phyloP scores from a whole-genome alignment of 192 early-diverging fungal genomes.

The Entomortierella parvispora region DNA sequence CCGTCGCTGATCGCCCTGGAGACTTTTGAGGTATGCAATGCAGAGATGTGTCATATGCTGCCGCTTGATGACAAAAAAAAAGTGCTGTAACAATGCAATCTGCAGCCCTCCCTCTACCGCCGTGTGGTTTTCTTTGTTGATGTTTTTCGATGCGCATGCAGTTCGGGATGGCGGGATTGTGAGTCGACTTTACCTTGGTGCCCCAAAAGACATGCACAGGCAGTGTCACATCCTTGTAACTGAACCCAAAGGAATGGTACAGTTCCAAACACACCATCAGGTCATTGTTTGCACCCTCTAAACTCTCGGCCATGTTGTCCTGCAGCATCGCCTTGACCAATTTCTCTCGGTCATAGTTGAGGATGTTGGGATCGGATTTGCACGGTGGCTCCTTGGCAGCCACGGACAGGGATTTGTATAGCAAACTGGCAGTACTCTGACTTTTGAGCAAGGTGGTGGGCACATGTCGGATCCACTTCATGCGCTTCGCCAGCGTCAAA shows the following conservation, averaged over 20 bases:
- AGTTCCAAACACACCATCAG: conserved; percentile 53
- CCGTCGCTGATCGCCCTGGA: too few species aligned
- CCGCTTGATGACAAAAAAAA: too few species aligned
- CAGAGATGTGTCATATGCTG: too few species aligned
- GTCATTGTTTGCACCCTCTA: conserved; percentile 54
- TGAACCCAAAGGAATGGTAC: conserved; percentile 53
- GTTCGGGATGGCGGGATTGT: too few species aligned
- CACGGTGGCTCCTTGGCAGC: conserved; percentile 48
- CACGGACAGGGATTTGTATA: conserved; percentile 50
- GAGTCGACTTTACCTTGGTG: conserved; percentile 53
- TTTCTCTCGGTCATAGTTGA: conserved; percentile 49
- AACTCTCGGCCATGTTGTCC: conserved; percentile 51
- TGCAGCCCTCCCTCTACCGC: too few species aligned
- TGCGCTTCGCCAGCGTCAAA: conserved; percentile 49
- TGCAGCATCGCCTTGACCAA: conserved; percentile 51
- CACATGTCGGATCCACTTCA: conserved; percentile 56
- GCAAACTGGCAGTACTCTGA: conserved; percentile 42
- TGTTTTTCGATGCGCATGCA: too few species aligned
- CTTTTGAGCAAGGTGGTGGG: conserved; percentile 51
- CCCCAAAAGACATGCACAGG: conserved; percentile 58
- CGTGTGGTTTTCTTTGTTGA: too few species aligned
- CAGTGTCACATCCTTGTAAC: conserved; percentile 54
- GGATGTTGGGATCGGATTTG: conserved; percentile 36
- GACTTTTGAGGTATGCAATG: too few species aligned
- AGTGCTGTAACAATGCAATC: too few species aligned